Base-by-base conservation (phyloP, 1,139 yeast genomes). In the Candida gigantensis region DNA sequence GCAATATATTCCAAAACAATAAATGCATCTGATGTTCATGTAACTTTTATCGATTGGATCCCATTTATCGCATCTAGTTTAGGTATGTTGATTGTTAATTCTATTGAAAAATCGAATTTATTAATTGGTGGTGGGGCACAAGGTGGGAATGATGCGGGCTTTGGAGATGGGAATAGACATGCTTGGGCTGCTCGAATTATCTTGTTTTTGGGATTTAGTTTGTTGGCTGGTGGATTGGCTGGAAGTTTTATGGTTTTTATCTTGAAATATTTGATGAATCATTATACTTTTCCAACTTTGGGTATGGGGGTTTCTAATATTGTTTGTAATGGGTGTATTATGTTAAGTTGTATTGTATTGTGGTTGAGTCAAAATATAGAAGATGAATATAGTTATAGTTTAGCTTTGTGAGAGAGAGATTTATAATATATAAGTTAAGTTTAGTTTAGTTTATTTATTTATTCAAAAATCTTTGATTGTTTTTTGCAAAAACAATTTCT, bases 311-410 rank as follows among this genome's bases (percentile, higher is more conserved):
- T 89, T 18, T 81, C 88, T 43, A 92, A 92, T 58, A 89, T 92
- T 33, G 74, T 85, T 17, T 81, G 90, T 39, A 89, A 92, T 54
- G 77, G 79, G 5, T 72, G 84, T 44, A 79, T 92, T 25, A 84
- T 90, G 88, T 65, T 87, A 51, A 86, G 96, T 65, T 89, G 97
- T 59, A 79, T 88, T 37, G 72, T 83, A 5, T 69, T 92, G 51
- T 92, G 97, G 97, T 68, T 90, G 43, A 88, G 96, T 11, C 97
- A 90, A 60, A 90, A 89, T 57, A 81, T 89, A 43, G 97, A 92
- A 58, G 97, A 90, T 56, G 97, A 90, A 62, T 90, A 89, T 62
- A 85, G 95, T 47, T 90, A 92, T 59, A 84, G 95, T 35, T 75
- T 89, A 56, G 90, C 95, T 34, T 70, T 90, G 49, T 88, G 65